These are phyloP conservation scores for Pyrenophora tritici-repentis DNA, from an alignment of 2,329 filamentous ascomycete species.

Conservation along the genomic window DNA sequence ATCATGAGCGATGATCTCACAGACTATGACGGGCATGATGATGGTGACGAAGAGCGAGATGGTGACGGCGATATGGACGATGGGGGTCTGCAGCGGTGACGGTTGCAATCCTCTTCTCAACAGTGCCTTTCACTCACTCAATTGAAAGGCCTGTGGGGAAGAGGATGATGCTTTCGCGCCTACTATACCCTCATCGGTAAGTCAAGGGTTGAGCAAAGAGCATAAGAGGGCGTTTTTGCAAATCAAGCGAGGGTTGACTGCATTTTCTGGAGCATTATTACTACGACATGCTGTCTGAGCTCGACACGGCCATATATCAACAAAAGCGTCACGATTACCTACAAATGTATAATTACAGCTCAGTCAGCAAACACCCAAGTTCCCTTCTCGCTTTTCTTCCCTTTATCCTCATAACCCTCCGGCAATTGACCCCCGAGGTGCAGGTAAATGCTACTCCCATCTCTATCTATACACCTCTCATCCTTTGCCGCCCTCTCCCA, in stretches of 20 bases:
- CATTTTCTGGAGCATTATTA: too few relatives aligned
- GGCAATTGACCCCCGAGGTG: slow-evolving; percentile 37
- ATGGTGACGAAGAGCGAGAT: slow-evolving; percentile 9
- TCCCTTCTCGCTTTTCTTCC: slow-evolving; percentile 27
- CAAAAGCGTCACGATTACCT: too few relatives aligned
- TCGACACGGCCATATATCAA: too few relatives aligned
- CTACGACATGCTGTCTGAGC: too few relatives aligned
- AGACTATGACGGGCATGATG: slow-evolving; percentile 34
- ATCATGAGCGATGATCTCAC: slow-evolving; percentile 60
- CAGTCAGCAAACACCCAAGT: slow-evolving; percentile 29
- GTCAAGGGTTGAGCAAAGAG: background rate
- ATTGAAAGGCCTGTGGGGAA: slow-evolving; percentile 33
- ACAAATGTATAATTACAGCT: background rate
- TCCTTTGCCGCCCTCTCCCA: slow-evolving; percentile 35
- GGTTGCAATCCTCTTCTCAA: slow-evolving; percentile 32
- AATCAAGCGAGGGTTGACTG: too few relatives aligned
- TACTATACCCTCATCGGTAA: too few relatives aligned
- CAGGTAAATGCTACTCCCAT: slow-evolving; percentile 40
- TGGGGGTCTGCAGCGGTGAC: slow-evolving; percentile 20
- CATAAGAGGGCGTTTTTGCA: too few relatives aligned
- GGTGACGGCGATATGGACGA: background rate
- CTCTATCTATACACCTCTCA: slow-evolving; percentile 31
- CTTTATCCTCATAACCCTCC: slow-evolving; percentile 34
- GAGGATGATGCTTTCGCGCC: slow-evolving; percentile 19
- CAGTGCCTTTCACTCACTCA: slow-evolving; percentile 27